phyloP scores from a whole-genome alignment of 2,329 filamentous ascomycete genomes.

The Penicillium decumbens region DNA sequence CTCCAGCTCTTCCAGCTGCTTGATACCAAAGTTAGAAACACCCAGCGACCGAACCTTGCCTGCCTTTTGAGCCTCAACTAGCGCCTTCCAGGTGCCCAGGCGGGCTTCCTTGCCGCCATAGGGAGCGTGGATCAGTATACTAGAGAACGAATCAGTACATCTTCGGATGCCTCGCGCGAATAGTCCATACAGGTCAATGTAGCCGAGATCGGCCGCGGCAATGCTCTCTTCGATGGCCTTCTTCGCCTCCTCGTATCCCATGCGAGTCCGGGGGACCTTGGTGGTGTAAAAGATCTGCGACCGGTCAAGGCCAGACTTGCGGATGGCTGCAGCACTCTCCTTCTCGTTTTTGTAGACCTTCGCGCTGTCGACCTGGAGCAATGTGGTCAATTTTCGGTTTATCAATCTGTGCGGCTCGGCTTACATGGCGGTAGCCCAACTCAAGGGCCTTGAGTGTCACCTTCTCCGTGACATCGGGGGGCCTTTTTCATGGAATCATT shows the following conservation, averaged over 20 bases:
- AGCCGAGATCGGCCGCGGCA: constrained; percentile 57
- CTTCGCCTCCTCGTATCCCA: constrained; percentile 62
- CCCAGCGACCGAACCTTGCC: constrained; percentile 41
- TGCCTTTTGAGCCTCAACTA: constrained; percentile 39
- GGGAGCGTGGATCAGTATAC: constrained; percentile 40
- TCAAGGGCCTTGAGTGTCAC: constrained; percentile 55
- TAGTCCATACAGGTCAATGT: constrained; percentile 58
- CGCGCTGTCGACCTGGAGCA: constrained; percentile 52
- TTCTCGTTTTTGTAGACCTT: constrained; percentile 56
- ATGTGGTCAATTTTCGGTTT: background rate
- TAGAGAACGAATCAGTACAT: constrained; percentile 14
- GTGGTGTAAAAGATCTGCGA: constrained; percentile 59
- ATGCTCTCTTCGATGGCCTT: constrained; percentile 61
- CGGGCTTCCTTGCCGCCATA: constrained; percentile 37
- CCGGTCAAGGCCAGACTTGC: constrained; percentile 49
- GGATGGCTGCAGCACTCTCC: constrained; percentile 52
- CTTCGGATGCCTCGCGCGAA: background rate
- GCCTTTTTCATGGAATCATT: constrained; percentile 37
- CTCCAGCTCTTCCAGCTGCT: constrained; percentile 40
- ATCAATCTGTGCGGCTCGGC: constrained; percentile 5
- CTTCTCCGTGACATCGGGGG: constrained; percentile 53
- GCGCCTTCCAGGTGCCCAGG: constrained; percentile 39
- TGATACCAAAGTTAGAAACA: constrained; percentile 40
- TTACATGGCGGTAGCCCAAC: constrained; percentile 55
- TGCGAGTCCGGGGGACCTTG: constrained; percentile 51